Conservation (phyloP, 2,329 filamentous ascomycete genomes). For the Botrytis aclada region DNA sequence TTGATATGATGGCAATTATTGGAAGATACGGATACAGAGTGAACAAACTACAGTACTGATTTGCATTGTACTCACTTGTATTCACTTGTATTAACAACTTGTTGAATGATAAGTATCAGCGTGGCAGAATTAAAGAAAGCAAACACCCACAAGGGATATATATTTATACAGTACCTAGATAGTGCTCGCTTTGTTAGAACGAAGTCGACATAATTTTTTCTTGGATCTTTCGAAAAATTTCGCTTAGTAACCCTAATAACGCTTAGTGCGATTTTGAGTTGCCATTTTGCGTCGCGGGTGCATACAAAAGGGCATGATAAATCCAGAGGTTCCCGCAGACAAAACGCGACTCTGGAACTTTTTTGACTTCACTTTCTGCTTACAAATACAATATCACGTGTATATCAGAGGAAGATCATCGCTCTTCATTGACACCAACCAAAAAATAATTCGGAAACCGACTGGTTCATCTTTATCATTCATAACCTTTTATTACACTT, state of each 20-base stretch:
- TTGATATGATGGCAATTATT: not conserved
- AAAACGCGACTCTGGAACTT: constrained; percentile 15
- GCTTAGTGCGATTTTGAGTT: constrained; percentile 12
- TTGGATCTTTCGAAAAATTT: not conserved
- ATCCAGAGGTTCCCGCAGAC: constrained; percentile 14
- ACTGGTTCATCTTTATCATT: not conserved
- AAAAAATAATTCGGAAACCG: not conserved
- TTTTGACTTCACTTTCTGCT: constrained; percentile 11
- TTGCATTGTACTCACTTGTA: not conserved
- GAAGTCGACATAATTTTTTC: not conserved
- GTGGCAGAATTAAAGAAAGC: not conserved
- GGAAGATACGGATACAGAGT: not conserved
- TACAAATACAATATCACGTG: not conserved
- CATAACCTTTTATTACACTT: not conserved
- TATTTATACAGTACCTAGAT: not conserved
- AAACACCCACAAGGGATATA: not conserved
- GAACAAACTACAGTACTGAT: not conserved
- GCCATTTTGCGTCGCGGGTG: constrained; percentile 3
- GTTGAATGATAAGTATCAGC: not conserved
- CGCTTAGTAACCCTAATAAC: constrained; percentile 12
- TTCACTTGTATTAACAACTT: not conserved
- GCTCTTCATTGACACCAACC: not conserved
- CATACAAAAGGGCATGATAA: constrained; percentile 16
- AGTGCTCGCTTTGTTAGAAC: not conserved
- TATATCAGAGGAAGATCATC: not conserved